A percentile compares a stretch with the other conserved stretches of the same genome.
phyloP scores from a whole-genome alignment of 192 early-diverging fungal genomes.

The Coemansia sp. region DNA sequence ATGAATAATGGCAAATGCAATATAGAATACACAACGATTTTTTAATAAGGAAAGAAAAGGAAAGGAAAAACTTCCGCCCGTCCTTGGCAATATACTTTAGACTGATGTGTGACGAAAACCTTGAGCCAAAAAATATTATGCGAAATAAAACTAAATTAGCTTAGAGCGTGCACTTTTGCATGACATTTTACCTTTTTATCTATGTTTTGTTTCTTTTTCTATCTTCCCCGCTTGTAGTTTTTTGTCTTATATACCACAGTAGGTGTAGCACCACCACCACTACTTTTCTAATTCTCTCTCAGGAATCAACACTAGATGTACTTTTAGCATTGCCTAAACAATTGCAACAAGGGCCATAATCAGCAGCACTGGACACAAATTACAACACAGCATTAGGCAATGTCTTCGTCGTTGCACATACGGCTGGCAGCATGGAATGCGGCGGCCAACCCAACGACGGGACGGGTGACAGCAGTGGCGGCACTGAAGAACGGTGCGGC shows the following conservation, averaged over 20 bases:
- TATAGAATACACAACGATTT: not conserved
- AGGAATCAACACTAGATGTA: too few species aligned
- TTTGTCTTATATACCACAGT: not conserved
- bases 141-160: not conserved
- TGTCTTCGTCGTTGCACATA: constrained; percentile 34
- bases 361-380: not conserved
- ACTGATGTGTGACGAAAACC: not conserved
- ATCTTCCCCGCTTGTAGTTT: not conserved
- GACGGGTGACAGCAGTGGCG: constrained; percentile 31
- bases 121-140: not conserved
- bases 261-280: too few species aligned
- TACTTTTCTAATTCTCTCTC: too few species aligned
- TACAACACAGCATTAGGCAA: not conserved
- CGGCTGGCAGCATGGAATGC: constrained; percentile 46
- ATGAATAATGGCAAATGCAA: not conserved
- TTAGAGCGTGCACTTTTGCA: too few species aligned
- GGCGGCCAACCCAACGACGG: constrained; percentile 34
- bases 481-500: constrained; percentile 35
- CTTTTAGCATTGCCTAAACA: too few species aligned
- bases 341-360: not conserved
- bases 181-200: not conserved
- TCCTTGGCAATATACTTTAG: not conserved
- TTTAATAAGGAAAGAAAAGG: not conserved
- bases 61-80: not conserved
- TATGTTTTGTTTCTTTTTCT: not conserved